phyloP scores from a whole-genome alignment of 352 stramenopile genomes.

The Phytophthora hibernalis region DNA sequence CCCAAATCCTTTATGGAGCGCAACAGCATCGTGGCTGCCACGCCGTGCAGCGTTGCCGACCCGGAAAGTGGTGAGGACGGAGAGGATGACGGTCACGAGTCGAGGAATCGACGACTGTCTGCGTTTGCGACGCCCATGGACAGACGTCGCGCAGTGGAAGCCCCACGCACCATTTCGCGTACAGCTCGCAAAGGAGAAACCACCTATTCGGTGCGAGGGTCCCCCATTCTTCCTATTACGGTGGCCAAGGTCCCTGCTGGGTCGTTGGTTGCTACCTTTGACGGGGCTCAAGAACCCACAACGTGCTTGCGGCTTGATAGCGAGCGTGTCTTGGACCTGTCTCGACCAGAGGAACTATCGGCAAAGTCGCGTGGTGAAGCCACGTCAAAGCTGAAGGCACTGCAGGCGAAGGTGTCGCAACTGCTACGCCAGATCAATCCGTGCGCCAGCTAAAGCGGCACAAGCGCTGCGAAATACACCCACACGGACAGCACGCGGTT shows the following conservation, averaged over 20 bases:
- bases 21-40: slow-evolving; percentile 51
- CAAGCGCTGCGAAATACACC: slow-evolving; percentile 91
- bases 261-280: slow-evolving; percentile 72
- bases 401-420: slow-evolving; percentile 75
- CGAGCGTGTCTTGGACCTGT: slow-evolving; percentile 68
- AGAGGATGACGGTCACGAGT: slow-evolving; percentile 11
- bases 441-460: slow-evolving; percentile 29
- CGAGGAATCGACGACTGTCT: slow-evolving; percentile 33
- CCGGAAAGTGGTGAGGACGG: slow-evolving; percentile 20
- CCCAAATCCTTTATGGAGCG: slow-evolving; percentile 21
- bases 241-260: slow-evolving; percentile 59
- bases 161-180: slow-evolving; percentile 55
- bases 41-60: slow-evolving; percentile 40
- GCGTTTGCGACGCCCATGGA: slow-evolving; percentile 54
- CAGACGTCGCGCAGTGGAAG: slow-evolving; percentile 17
- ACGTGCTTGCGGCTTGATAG: slow-evolving; percentile 69
- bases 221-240: slow-evolving; percentile 67
- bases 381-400: slow-evolving; percentile 66
- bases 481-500: slow-evolving; percentile 92
- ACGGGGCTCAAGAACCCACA: slow-evolving; percentile 47
- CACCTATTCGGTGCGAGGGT: slow-evolving; percentile 74
- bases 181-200: slow-evolving; percentile 79
- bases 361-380: slow-evolving; percentile 63
- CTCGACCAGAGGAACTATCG: slow-evolving; percentile 66
- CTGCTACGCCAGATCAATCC: slow-evolving; percentile 71